Evolutionary conservation across 257 asterid genomes (phyloP).

Genomic region (Ocimum tenuiflorum): DNA sequence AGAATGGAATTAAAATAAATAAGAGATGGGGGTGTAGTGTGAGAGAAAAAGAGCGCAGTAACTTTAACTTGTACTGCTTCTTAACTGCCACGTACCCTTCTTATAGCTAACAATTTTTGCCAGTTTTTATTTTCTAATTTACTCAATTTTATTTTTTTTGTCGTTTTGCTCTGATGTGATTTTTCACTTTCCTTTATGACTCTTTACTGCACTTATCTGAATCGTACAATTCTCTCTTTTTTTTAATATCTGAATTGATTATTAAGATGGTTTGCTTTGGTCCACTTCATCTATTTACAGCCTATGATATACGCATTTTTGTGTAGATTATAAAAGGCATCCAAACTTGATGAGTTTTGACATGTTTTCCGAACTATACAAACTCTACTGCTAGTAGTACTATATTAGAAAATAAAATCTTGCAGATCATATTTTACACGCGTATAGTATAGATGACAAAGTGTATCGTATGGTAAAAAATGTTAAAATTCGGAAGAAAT

Average conservation of each 20-base stretch:
- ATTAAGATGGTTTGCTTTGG: background rate
- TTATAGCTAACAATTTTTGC: constrained; percentile 24
- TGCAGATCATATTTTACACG: no score
- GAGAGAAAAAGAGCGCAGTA: constrained; percentile 25
- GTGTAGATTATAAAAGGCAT: background rate
- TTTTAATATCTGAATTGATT: background rate
- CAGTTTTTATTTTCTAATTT: background rate
- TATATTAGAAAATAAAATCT: no score
- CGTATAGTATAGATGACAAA: no score
- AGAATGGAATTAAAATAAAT: constrained; percentile 9
- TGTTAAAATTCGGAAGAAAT: no score
- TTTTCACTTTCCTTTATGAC: constrained; percentile 19
- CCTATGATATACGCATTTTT: no score
- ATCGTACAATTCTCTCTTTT: background rate
- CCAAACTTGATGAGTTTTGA: background rate
- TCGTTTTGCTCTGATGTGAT: constrained; percentile 23
- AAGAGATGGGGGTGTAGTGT: constrained; percentile 2
- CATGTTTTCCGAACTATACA: no score
- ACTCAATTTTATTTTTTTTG: constrained; percentile 11
- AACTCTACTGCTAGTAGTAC: no score
- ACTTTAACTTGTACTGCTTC: constrained; percentile 42
- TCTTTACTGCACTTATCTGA: constrained; percentile 25
- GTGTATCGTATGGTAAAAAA: no score
- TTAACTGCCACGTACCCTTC: constrained; percentile 59
- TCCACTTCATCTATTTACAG: background rate